Evolutionary conservation across 75 land plant species (phyloP).

Genomic region (Cryptomeria japonica): DNA sequence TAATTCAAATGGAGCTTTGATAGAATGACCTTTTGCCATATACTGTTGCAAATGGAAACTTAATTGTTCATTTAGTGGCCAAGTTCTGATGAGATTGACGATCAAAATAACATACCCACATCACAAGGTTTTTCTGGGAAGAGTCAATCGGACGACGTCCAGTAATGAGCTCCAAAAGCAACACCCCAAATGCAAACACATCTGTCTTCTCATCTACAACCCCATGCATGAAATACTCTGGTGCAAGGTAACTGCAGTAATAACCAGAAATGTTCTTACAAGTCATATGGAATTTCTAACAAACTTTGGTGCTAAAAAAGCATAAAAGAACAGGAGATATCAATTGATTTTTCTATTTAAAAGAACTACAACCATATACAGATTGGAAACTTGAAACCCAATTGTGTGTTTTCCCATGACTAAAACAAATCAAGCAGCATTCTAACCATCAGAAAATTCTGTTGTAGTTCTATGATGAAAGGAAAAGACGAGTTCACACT

Average conservation of each 20-base stretch:
- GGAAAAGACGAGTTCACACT: conserved; percentile 1
- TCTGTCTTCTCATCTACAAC: conserved; percentile 71
- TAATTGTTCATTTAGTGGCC: neutral
- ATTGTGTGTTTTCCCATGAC: neutral
- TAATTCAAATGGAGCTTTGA: neutral
- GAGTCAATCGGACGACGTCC: conserved; percentile 58
- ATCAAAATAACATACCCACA: conserved; percentile 38
- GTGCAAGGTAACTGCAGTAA: conserved; percentile 60
- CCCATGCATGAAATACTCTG: conserved; percentile 75
- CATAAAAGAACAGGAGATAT: neutral
- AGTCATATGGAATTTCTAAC: neutral
- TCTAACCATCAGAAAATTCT: neutral
- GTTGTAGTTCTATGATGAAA: neutral
- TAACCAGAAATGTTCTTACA: neutral
- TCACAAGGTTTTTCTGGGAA: conserved; percentile 46
- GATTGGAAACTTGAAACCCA: neutral
- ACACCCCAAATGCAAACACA: conserved; percentile 65
- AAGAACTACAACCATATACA: neutral
- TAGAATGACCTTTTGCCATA: neutral
- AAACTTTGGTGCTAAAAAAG: neutral
- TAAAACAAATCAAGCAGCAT: neutral
- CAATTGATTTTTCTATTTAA: neutral
- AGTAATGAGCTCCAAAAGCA: conserved; percentile 61
- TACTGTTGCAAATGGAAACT: neutral
- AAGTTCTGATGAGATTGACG: neutral